Evolutionary conservation across 202 grass and related monocot genomes (phyloP), one percentile per base, ranked within the genome.

Genomic region (Zizania palustris): DNA sequence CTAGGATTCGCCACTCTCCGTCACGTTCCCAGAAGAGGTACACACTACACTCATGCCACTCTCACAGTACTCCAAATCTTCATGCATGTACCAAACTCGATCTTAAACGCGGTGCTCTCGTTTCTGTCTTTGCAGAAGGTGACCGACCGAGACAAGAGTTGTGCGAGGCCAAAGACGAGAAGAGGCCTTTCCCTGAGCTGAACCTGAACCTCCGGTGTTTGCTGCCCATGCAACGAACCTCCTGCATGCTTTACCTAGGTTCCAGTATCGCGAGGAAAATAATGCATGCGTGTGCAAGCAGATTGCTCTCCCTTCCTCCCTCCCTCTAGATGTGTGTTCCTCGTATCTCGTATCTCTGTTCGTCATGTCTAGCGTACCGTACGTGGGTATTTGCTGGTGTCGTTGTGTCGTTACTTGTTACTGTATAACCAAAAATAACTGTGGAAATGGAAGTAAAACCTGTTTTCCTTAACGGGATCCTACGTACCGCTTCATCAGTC

Each of bases 221-320:
- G 59, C 59, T 72, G 73, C 59, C 28, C 28, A 28, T 28, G 28
- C 28, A 28, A n/a, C n/a, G n/a, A n/a, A 28, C 1, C 28, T 42
- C 15, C 49, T 53, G 49, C 49, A 53, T 18, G 49, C 40, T 7
- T 42, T 4, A 34, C 7, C 37, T 45, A 79, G 16, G 63, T 16
- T 16, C 40, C 65, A 45, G 39, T 72, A 42, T 65, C 20, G 39
- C 44, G 38, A 78, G 62, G 79, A 83, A 75, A 87, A 83, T 83
- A 87, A 83, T 36, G 68, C 74, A 83, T 19, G 50, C 28, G 28
- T 28, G 28, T 28, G 28, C 28, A n/a, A 18, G 16, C 16, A 3
- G 3, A 13, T 15, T 49, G 79, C 73, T 22, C 45, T 28, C 28
- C 28, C 28, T 28, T 28, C 60, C 64, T 41, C 38, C 39, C 28